Evolutionary conservation across 345 rosid genomes (phyloP).

Genomic region (Ricinus communis): DNA sequence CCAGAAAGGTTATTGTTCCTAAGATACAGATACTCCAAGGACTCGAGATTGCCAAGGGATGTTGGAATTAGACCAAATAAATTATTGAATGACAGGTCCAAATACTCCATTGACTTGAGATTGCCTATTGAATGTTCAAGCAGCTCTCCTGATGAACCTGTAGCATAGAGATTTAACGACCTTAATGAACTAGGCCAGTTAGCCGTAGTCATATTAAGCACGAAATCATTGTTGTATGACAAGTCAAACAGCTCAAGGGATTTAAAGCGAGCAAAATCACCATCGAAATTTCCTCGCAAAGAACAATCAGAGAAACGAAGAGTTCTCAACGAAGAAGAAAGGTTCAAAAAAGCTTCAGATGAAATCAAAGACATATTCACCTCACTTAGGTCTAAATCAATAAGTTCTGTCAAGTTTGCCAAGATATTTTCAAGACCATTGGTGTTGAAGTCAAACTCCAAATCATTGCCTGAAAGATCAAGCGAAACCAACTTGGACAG

Average conservation of each 20-base stretch:
- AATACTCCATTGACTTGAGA: background rate
- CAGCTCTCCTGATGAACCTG: background rate
- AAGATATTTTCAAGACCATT: background rate
- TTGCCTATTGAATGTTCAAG: background rate
- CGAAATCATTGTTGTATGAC: background rate
- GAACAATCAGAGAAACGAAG: background rate
- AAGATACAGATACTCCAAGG: slow-evolving; percentile 12
- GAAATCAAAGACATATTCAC: slow-evolving; percentile 6
- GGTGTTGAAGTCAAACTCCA: background rate
- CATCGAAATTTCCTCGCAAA: slow-evolving; percentile 1
- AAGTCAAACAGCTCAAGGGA: slow-evolving; percentile 2
- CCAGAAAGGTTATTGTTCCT: background rate
- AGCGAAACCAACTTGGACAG: slow-evolving; percentile 21
- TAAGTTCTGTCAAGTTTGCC: background rate
- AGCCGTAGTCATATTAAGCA: background rate
- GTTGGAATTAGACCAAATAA: slow-evolving; percentile 1
- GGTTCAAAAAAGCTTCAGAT: background rate
- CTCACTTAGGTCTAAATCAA: background rate
- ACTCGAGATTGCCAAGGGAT: slow-evolving; percentile 6
- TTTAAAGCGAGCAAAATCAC: background rate
- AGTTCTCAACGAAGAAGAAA: slow-evolving; percentile 10
- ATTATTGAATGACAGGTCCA: background rate
- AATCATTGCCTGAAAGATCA: background rate
- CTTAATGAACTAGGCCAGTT: background rate
- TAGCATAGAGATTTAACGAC: background rate